Evolutionary conservation across 108 stramenopile species (phyloP), one percentile per base, ranked within the genome.

Genomic region (Asterionellopsis glacialis): DNA sequence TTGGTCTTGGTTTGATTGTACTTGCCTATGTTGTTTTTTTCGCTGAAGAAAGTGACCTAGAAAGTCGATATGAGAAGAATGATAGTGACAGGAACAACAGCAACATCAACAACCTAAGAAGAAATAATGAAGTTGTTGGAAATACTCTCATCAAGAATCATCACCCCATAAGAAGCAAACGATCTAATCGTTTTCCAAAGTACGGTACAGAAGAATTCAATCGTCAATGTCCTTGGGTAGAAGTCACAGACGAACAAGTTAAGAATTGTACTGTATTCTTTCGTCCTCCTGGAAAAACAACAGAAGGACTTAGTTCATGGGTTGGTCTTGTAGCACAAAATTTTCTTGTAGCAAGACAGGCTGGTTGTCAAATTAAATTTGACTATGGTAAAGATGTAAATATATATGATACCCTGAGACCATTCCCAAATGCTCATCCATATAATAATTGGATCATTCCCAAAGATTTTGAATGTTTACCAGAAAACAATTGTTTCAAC

Each of bases 231-330:
- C 47, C 47, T 21, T 48, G 47, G 47, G 47, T 48, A 21, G 9
- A 1, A 21, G 47, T 48, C 5, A 2, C 2, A 9, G 16, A 5
- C 9, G 47, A 16, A 4, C 19, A 16, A 19, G 19, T 11, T 2
- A n/a, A n/a, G 5, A 54, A 26, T 22, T 57, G 56, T 11, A 57
- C 56, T 16, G 3, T 57, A 22, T 57, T 5, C 7, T 14, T 16
- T 5, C 56, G 25, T 2, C 33, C 27, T 10, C 11, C 41, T 2
- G 15, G 33, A 14, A 42, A 42, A 25, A 38, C n/a, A 5, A 19
- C 16, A 21, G 56, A 57, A 57, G 56, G 56, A 16, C 28, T 57
- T 6, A 42, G 56, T 22, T n/a, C n/a, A 16, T 57, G 56, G 56
- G 16, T 57, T 45, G 28, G 18, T 6, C 3, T 41, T 26, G 21